These are phyloP conservation scores for Termitomyces sp. DNA, from an alignment of 768 basidiomycete genomes.

Conservation along the genomic window DNA sequence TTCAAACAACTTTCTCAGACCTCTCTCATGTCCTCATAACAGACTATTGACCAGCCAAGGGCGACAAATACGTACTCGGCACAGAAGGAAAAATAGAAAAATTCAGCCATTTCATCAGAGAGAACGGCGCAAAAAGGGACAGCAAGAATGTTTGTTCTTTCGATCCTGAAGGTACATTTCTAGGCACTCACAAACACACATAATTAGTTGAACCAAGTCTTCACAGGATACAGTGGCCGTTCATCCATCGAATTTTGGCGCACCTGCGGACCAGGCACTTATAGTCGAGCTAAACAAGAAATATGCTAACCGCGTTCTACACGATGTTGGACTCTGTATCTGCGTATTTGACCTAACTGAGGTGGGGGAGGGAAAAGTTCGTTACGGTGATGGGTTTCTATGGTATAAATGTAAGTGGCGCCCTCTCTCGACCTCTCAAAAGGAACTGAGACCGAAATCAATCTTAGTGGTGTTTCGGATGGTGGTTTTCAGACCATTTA, in stretches of 20 bases:
- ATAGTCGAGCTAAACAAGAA: conserved; percentile 90
- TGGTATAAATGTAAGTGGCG: conserved; percentile 82
- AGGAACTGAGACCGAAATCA: background rate
- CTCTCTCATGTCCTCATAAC: conserved; percentile 11
- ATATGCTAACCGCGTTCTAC: conserved; percentile 88
- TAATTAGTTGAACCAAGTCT: background rate
- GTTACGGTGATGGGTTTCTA: conserved; percentile 91
- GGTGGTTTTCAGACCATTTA: conserved; percentile 89
- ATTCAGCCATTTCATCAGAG: background rate
- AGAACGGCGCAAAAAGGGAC: background rate
- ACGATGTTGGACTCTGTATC: conserved; percentile 89
- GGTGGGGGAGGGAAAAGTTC: conserved; percentile 87
- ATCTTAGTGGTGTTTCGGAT: conserved; percentile 78
- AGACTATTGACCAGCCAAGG: conserved; percentile 1
- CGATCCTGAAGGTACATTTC: conserved; percentile 36
- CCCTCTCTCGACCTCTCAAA: background rate
- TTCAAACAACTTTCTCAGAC: background rate
- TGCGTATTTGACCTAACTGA: conserved; percentile 85
- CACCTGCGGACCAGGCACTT: conserved; percentile 75
- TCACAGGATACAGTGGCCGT: conserved; percentile 85
- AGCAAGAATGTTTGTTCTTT: conserved; percentile 40
- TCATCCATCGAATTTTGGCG: conserved; percentile 82
- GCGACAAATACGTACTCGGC: background rate
- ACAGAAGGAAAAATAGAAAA: background rate
- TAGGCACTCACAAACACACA: background rate